These are phyloP conservation scores for Globisporangium middletonii DNA, from an alignment of 352 stramenopile species.

Conservation along the genomic window DNA sequence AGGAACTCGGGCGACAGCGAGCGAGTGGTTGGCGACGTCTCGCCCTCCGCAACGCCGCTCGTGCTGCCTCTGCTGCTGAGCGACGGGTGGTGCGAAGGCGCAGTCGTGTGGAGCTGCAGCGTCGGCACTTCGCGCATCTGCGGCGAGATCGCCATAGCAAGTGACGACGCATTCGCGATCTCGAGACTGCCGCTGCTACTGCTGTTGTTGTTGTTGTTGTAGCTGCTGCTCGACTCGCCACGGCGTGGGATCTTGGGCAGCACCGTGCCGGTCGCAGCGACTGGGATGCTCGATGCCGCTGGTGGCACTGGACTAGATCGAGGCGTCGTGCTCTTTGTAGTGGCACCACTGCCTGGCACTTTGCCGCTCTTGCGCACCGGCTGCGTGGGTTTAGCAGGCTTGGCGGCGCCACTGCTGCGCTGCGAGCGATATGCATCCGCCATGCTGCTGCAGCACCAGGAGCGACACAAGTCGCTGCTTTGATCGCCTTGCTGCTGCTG, in stretches of 20 bases:
- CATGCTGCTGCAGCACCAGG: background rate
- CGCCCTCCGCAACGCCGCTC: conserved; percentile 7
- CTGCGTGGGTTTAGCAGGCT: background rate
- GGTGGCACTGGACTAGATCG: conserved; percentile 20
- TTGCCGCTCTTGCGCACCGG: conserved; percentile 11
- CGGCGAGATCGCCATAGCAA: conserved; percentile 21
- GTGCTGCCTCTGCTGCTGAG: background rate
- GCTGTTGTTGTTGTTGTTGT: conserved; percentile 12
- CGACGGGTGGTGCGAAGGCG: conserved; percentile 1
- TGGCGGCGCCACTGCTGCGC: background rate
- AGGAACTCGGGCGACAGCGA: conserved; percentile 9
- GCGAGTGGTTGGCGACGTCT: conserved; percentile 31
- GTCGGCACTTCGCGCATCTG: conserved; percentile 19
- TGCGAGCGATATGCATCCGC: conserved; percentile 2
- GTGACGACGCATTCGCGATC: conserved; percentile 8
- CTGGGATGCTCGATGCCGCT: background rate
- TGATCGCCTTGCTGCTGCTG: background rate
- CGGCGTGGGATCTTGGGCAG: conserved; percentile 33
- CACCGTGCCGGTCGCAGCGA: conserved; percentile 14
- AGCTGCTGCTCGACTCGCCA: background rate
- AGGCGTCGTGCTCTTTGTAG: conserved; percentile 7
- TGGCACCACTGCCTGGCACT: background rate
- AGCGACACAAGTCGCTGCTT: background rate
- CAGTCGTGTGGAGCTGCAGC: conserved; percentile 3
- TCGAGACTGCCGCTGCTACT: conserved; percentile 12